Percentiles rank a stretch among this genome's conserved stretches.
Conservation (phyloP, 495 filamentous ascomycete species). For the Podospora pseudoanserina region DNA sequence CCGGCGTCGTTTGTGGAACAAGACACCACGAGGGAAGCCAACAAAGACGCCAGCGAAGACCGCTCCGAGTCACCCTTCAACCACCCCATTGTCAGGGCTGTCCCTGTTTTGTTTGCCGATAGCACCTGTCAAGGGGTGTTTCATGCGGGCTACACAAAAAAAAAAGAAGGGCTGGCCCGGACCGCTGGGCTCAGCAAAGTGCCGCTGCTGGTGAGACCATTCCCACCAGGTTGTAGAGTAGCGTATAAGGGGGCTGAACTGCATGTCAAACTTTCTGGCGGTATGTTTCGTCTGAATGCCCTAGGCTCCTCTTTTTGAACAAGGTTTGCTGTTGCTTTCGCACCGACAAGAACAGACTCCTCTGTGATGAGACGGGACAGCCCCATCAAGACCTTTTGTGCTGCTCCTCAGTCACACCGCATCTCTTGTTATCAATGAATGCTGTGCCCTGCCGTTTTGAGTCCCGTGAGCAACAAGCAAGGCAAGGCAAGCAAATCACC, state of each 20-base stretch:
- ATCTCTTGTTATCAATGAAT: conserved; percentile 6
- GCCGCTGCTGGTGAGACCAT: neutral
- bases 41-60: neutral
- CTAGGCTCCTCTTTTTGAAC: neutral
- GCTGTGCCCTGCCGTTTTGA: neutral
- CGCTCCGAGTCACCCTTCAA: neutral
- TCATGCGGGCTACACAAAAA: neutral
- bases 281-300: neutral
- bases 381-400: neutral
- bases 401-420: conserved; percentile 18
- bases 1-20: neutral
- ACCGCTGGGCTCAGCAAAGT: neutral
- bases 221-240: no score
- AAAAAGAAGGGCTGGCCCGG: conserved; percentile 1
- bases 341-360: conserved; percentile 3
- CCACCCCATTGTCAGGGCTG: neutral
- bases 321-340: neutral
- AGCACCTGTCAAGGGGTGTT: neutral
- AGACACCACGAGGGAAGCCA: neutral
- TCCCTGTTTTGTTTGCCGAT: conserved; percentile 1
- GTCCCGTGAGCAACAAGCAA: neutral
- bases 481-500: no score
- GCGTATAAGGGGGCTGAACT: neutral
- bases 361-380: neutral
- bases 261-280: neutral